Evolutionary conservation across 2,329 filamentous ascomycete genomes (phyloP).

Genomic region (Penicillium sp.): DNA sequence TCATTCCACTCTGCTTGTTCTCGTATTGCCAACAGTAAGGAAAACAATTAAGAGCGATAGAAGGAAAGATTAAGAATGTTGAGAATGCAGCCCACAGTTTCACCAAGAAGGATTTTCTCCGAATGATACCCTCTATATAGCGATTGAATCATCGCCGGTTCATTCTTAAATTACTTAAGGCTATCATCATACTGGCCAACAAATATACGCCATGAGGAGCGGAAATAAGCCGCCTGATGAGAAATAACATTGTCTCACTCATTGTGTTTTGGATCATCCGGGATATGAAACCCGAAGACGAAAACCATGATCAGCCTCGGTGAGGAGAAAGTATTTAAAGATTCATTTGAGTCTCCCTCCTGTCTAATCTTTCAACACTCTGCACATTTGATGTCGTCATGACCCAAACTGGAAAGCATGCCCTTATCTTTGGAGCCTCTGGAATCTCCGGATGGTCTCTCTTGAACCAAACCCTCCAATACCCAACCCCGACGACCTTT

Average conservation of each 20-base stretch:
- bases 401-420: not conserved
- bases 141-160: conserved; percentile 8
- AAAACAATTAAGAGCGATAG: conserved; percentile 9
- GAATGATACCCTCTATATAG: conserved; percentile 9
- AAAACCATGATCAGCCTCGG: not conserved
- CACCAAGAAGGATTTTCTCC: conserved; percentile 12
- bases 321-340: not conserved
- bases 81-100: conserved; percentile 12
- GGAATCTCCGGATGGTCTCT: not conserved
- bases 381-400: not conserved
- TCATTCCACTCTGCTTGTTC: too few relatives aligned
- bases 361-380: not conserved
- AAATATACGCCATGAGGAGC: too few relatives aligned
- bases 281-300: not conserved
- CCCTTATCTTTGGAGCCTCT: not conserved
- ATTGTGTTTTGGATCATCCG: not conserved
- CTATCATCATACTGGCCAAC: conserved; percentile 8
- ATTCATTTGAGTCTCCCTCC: not conserved
- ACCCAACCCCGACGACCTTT: not conserved
- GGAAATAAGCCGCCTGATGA: too few relatives aligned
- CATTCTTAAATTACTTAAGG: conserved; percentile 14
- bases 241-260: too few relatives aligned
- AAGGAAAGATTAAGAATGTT: conserved; percentile 10
- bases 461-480: not conserved
- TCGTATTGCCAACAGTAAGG: not conserved